These are phyloP conservation scores for Syncephalastrum monosporum DNA, from an alignment of 371 early-diverging fungal species.

Conservation along the genomic window DNA sequence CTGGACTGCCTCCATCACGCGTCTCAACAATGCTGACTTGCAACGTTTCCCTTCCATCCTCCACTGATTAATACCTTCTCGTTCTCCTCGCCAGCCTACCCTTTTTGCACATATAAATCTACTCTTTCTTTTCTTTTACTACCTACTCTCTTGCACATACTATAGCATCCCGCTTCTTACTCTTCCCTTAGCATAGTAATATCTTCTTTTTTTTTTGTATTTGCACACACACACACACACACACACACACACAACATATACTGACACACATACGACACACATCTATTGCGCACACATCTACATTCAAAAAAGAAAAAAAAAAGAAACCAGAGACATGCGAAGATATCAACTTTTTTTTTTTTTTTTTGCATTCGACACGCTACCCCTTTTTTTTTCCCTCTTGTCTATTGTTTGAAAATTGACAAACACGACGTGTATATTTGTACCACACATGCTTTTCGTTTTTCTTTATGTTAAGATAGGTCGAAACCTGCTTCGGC, in stretches of 20 bases:
- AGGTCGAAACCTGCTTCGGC: conserved; percentile 92
- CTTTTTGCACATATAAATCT: not conserved
- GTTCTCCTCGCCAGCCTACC: no score
- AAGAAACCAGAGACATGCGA: no score
- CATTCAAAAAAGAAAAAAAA: no score
- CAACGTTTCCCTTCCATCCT: conserved; percentile 39
- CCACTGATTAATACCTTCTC: conserved; percentile 7
- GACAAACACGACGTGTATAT: not conserved
- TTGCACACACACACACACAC: conserved; percentile 6
- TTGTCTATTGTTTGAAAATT: not conserved
- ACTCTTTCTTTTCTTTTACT: not conserved
- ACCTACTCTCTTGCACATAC: conserved; percentile 2
- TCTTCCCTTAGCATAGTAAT: conserved; percentile 3
- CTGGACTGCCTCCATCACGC: conserved; percentile 42
- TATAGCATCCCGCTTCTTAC: not conserved
- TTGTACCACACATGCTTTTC: conserved; percentile 4
- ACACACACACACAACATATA: conserved; percentile 2
- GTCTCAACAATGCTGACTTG: conserved; percentile 32
- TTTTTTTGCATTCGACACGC: no score
- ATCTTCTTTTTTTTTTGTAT: not conserved
- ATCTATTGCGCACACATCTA: conserved; percentile 1
- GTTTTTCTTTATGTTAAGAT: conserved; percentile 43
- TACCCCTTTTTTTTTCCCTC: not conserved
- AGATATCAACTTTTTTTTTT: no score
- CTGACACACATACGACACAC: conserved; percentile 4